phyloP scores from a whole-genome alignment of 2,329 filamentous ascomycete species.

The Nemania serpens region DNA sequence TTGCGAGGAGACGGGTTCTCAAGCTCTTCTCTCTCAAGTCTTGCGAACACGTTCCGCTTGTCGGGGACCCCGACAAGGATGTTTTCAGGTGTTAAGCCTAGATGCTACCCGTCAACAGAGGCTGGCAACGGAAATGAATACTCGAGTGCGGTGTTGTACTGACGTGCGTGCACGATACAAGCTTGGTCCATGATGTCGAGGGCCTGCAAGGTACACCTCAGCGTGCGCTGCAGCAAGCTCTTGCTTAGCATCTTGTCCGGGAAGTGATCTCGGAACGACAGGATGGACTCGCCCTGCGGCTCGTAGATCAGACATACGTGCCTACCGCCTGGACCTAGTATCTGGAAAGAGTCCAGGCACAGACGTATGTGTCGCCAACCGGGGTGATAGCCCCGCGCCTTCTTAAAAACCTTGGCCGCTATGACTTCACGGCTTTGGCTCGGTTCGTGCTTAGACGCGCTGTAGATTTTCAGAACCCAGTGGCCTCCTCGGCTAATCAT shows the following conservation, averaged over 20 bases:
- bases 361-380: background rate
- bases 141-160: background rate
- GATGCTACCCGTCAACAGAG: background rate
- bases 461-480: background rate
- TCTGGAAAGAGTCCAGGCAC: background rate
- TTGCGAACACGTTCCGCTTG: background rate
- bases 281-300: background rate
- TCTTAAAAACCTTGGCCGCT: background rate
- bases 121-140: background rate
- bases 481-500: background rate
- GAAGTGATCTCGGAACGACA: background rate
- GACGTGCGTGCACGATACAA: background rate
- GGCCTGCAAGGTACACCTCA: background rate
- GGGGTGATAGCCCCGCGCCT: background rate
- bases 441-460: background rate
- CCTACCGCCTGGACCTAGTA: background rate
- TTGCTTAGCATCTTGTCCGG: background rate
- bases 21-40: background rate
- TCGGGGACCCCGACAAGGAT: background rate
- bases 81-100: background rate
- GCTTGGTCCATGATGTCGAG: background rate
- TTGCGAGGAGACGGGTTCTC: background rate
- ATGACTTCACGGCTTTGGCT: background rate
- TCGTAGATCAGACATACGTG: background rate
- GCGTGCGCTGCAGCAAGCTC: background rate